These are phyloP conservation scores for Hygrophoropsis aurantiaca DNA, from an alignment of 768 basidiomycete genomes.

Conservation along the genomic window DNA sequence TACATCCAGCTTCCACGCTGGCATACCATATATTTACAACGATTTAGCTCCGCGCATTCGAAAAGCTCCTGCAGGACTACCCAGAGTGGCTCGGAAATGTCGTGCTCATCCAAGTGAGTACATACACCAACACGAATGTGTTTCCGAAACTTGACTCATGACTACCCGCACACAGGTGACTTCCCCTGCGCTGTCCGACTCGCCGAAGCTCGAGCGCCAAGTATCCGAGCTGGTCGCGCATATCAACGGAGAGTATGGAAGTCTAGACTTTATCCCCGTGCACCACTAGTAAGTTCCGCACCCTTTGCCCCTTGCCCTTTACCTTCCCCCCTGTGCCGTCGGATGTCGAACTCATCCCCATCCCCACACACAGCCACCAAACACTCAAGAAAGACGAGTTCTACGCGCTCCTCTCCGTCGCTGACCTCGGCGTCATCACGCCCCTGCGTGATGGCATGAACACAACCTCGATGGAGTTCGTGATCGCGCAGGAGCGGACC, in stretches of 20 bases:
- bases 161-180: slow-evolving; percentile 72
- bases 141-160: slow-evolving; percentile 32
- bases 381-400: slow-evolving; percentile 97
- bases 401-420: slow-evolving; percentile 90
- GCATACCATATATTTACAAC: neutral
- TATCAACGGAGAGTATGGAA: slow-evolving; percentile 95
- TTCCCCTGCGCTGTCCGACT: slow-evolving; percentile 88
- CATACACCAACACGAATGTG: neutral
- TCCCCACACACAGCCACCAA: slow-evolving; percentile 70
- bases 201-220: slow-evolving; percentile 89
- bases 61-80: slow-evolving; percentile 90
- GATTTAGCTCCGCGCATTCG: slow-evolving; percentile 83
- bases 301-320: neutral
- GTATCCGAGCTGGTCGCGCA: slow-evolving; percentile 92
- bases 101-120: slow-evolving; percentile 52
- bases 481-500: slow-evolving; percentile 87
- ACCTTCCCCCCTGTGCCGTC: neutral
- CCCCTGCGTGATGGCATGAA: slow-evolving; percentile 98
- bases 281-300: slow-evolving; percentile 89
- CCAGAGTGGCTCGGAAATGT: slow-evolving; percentile 95
- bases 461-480: slow-evolving; percentile 97
- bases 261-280: slow-evolving; percentile 92
- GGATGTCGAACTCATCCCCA: too few species aligned
- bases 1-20: neutral
- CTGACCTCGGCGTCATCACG: slow-evolving; percentile 93